These are phyloP conservation scores for Cladosporium sp. DNA, from an alignment of 2,329 filamentous ascomycete species.

Conservation along the genomic window DNA sequence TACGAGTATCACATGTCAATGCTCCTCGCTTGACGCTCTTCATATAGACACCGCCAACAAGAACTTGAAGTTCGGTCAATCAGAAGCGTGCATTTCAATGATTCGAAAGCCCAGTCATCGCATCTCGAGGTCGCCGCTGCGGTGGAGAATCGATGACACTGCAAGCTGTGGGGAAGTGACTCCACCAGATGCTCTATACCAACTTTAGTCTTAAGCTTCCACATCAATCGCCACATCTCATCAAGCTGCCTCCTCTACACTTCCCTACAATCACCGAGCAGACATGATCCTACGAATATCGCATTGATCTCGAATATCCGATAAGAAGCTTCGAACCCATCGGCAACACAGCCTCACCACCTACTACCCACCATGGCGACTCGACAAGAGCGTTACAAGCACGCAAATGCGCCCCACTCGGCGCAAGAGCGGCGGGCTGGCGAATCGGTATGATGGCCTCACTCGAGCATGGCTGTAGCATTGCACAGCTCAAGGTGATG, in stretches of 20 bases:
- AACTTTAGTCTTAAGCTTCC: constrained; percentile 7
- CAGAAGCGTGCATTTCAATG: no score
- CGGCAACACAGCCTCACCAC: no score
- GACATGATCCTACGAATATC: constrained; percentile 22
- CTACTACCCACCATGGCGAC: constrained; percentile 33
- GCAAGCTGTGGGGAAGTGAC: no score
- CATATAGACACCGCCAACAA: background rate
- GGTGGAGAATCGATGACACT: no score
- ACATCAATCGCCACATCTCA: constrained; percentile 3
- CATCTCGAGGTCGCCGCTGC: no score
- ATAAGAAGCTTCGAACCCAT: background rate
- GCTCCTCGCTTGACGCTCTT: background rate
- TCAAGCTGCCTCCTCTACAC: no score
- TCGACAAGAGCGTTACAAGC: constrained; percentile 32
- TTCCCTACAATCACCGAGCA: constrained; percentile 1
- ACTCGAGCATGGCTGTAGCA: background rate
- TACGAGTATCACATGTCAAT: background rate
- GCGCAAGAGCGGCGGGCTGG: constrained; percentile 79
- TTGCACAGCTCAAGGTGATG: background rate
- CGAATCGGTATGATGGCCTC: constrained; percentile 64
- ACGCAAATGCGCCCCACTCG: constrained; percentile 43
- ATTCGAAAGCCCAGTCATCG: no score
- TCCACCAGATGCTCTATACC: background rate
- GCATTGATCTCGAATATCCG: constrained; percentile 6
- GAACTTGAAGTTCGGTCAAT: background rate